phyloP scores from a whole-genome alignment of 441 rosid species.

The Eutrema salsugineum region DNA sequence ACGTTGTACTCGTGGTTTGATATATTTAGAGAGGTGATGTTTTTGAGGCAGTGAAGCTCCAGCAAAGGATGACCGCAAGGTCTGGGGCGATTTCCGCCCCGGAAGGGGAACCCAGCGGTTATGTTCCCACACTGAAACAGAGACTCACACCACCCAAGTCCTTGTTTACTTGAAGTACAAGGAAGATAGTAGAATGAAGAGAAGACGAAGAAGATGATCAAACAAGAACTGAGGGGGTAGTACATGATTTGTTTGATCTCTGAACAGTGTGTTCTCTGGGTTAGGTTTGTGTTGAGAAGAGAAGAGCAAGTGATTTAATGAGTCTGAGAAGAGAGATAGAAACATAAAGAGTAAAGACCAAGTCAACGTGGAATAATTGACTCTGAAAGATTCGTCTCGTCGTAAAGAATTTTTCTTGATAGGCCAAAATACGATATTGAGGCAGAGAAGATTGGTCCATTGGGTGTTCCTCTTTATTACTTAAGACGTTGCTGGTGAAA shows the following conservation, averaged over 20 bases:
- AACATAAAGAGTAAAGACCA: neutral
- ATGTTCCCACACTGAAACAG: conserved; percentile 4
- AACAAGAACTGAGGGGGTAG: neutral
- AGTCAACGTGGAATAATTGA: too few species aligned
- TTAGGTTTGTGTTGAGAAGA: neutral
- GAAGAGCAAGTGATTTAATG: neutral
- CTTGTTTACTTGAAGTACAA: neutral
- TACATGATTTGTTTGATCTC: neutral
- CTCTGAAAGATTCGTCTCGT: too few species aligned
- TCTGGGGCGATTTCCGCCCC: neutral
- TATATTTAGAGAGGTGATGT: neutral
- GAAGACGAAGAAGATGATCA: neutral
- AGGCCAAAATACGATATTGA: too few species aligned
- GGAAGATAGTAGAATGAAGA: neutral
- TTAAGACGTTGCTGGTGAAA: too few species aligned
- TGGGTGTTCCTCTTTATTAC: too few species aligned
- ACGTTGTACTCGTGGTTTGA: neutral
- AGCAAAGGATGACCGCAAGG: conserved; percentile 19
- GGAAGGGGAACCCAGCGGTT: conserved; percentile 20
- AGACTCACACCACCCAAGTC: neutral
- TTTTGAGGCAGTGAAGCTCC: neutral
- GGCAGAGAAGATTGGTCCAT: too few species aligned
- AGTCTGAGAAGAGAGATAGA: too few species aligned
- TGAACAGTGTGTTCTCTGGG: neutral
- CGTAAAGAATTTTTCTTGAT: too few species aligned